A percentile compares a stretch with the other conserved stretches of the same genome.
phyloP scores from a whole-genome alignment of 2,329 filamentous ascomycete species.

The Colletotrichum tamarilloi region DNA sequence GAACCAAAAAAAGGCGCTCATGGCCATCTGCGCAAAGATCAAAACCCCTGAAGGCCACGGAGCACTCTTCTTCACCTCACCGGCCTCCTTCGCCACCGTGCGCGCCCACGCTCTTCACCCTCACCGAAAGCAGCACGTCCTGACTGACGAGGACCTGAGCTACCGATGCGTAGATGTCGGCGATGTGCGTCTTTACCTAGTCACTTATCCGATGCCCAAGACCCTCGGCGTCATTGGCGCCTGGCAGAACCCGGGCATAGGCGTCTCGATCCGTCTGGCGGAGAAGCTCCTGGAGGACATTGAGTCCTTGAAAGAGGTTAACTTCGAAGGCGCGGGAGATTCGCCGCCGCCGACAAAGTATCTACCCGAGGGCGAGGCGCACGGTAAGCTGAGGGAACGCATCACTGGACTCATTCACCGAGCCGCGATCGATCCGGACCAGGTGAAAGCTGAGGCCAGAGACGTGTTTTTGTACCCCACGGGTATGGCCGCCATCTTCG shows the following conservation, averaged over 20 bases:
- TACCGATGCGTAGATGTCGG: slow-evolving; percentile 55
- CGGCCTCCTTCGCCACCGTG: slow-evolving; percentile 41
- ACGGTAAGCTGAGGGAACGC: slow-evolving; percentile 51
- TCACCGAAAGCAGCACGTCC: slow-evolving; percentile 47
- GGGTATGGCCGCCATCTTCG: slow-evolving; percentile 65
- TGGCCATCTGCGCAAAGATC: slow-evolving; percentile 47
- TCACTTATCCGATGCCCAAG: slow-evolving; percentile 52
- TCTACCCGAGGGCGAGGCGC: slow-evolving; percentile 50
- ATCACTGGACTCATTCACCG: slow-evolving; percentile 55
- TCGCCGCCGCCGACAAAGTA: slow-evolving; percentile 50
- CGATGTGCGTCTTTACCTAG: slow-evolving; percentile 55
- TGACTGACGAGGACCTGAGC: slow-evolving; percentile 48
- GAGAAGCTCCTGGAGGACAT: slow-evolving; percentile 54
- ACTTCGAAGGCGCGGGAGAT: slow-evolving; percentile 36
- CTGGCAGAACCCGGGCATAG: slow-evolving; percentile 59
- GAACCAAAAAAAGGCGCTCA: slow-evolving; percentile 46
- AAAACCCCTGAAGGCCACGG: slow-evolving; percentile 40
- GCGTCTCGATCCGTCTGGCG: slow-evolving; percentile 57
- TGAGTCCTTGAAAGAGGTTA: slow-evolving; percentile 48
- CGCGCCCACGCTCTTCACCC: slow-evolving; percentile 46
- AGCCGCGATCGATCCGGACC: slow-evolving; percentile 46
- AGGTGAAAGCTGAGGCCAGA: slow-evolving; percentile 41
- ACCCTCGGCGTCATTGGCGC: slow-evolving; percentile 50
- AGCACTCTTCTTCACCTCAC: slow-evolving; percentile 44
- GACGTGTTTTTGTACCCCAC: slow-evolving; percentile 66